Base-by-base conservation (phyloP, 73 alveolate species). In the Effrenium voratum region DNA sequence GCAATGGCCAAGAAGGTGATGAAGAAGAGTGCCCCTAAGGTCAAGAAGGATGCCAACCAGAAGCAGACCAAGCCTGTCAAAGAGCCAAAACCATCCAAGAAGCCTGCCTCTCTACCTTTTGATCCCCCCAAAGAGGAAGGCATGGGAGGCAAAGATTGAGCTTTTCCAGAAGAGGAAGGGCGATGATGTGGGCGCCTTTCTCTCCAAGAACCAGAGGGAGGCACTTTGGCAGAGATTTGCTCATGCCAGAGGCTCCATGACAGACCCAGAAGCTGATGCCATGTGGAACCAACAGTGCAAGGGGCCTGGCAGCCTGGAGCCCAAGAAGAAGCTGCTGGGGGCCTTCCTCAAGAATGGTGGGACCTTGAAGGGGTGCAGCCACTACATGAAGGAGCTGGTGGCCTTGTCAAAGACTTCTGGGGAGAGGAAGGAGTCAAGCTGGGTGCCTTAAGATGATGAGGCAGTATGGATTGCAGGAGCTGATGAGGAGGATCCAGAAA, bases 211-310 rank as follows among this genome's bases (percentile, higher is more conserved):
- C n/a, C 55, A 73, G 47, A n/a, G 84, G n/a, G 55, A 73, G 40
- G 84, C 84, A 12, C 84, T 73, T 8, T 73, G 84, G 84, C 84
- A 73, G 84, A 73, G 84, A 50, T 73, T 73, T 2, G 50, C 55
- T 15, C 13, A 1, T 6, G 57, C 84, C 47, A 73, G 84, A 41
- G 8, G n/a, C 1, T 34, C 55, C 84, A 12, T 73, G 55, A 73
- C 26, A 28, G 32, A 28, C 16, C 28, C 4, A 5, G 50, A 73
- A 8, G 55, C 28, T 1, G 84, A 73, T 15, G 6, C 1, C 43
- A 8, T 76, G 86, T 76, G 86, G 86, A 22, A 3, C 36, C 24
- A 43, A 26, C 63, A 43, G 40, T 57, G 63, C 4, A 77, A 77
- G 43, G 87, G 87, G 63, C 3, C 40, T 26, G 87, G 87, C 63